Evolutionary conservation across 1,284 basidiomycete species (phyloP), one percentile per base, ranked within the genome.

Genomic region (Schizopora paradoxa): DNA sequence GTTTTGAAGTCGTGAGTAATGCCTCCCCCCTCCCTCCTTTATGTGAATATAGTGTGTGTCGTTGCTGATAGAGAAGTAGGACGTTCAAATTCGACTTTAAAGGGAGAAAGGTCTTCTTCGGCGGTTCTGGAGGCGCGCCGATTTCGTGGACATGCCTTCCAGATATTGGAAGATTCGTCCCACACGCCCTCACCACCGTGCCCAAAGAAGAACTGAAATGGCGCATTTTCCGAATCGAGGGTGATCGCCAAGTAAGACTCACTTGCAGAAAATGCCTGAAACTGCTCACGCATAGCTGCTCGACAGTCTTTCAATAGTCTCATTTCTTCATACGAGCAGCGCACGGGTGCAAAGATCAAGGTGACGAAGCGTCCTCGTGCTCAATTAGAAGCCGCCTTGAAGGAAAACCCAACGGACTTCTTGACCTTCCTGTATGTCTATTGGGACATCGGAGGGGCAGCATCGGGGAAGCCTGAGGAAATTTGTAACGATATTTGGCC

Each of bases 111-210:
- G 58, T 62, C 34, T 51, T 57, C 35, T 52, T 68, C 11, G 41
- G 59, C 18, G 66, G 67, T 1, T 45, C 61, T 29, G 69, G 67
- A 4, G 58, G 60, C 13, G 38, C 45, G 2, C 51, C 47, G 11
- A 52, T 58, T 39, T 63, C 64, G 7, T 63, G 57, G 48, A 66
- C 67, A 1, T 47, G 62, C 23, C 49, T 62, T 29, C 50, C 45
- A 2, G 66, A 72, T 41, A 56, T 66, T 23, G 59, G 35, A 51
- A 58, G 62, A n/a, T 72, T 63, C 46, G 36, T 67, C 6, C 66
- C 59, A 6, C 54, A 72, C 41, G 51, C 61, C 36, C 59, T 70
- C 27, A 62, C 62, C 14, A 53, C 60, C 6, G 46, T 64, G 8
- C 58, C 65, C 1, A 23, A 45, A 0, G 51, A 55, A 16, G 54